Base-by-base conservation (phyloP, 2,329 filamentous ascomycete species). In the Exserohilum rostratum region DNA sequence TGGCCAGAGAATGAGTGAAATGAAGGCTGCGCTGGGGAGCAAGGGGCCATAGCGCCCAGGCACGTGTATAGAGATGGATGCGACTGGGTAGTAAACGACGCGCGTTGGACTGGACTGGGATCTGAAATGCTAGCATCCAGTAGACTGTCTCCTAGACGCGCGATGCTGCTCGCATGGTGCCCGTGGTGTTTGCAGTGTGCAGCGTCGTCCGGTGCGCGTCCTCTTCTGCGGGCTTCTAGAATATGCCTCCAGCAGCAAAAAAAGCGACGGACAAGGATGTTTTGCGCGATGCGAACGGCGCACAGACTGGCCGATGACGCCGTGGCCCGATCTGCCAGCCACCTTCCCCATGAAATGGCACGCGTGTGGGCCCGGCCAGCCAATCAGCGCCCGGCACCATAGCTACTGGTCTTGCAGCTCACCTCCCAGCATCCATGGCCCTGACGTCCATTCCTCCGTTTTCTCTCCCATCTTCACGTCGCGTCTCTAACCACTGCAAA, bases 1-100 rank as follows among this genome's bases (percentile, higher is more conserved):
- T 75, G 84, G 81, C 22, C 62, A 66, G 35, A 55, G 66, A 37
- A 42, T 52, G 31, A 55, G 57, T 3, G 56, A 45, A 17, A 13
- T 65, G 39, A 53, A 40, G 30, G 39, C 34, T 9, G 34, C n/a
- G 13, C 27, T 54, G 9, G 48, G 30, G 33, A 40, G 29, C 29
- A 55, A 40, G 33, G 27, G 29, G 31, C 17, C 43, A 12, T 52
- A 38, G 31, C 22, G 34, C 3, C 7, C 10, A 5, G 35, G 5
- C 22, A 25, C 7, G 7, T 25, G 18, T 12, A 6, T 17, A n/a
- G 6, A 9, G n/a, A 9, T 12, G 12, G 30, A 27, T 20, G 30
- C 22, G 31, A n/a, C 11, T 20, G 18, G 7, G 20, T 12, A 27
- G 20, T 15, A 18, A 6, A 34, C 10, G 5, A 42, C n/a, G 22